phyloP scores from a whole-genome alignment of 805 yeast genomes.

The Ogataea pini region DNA sequence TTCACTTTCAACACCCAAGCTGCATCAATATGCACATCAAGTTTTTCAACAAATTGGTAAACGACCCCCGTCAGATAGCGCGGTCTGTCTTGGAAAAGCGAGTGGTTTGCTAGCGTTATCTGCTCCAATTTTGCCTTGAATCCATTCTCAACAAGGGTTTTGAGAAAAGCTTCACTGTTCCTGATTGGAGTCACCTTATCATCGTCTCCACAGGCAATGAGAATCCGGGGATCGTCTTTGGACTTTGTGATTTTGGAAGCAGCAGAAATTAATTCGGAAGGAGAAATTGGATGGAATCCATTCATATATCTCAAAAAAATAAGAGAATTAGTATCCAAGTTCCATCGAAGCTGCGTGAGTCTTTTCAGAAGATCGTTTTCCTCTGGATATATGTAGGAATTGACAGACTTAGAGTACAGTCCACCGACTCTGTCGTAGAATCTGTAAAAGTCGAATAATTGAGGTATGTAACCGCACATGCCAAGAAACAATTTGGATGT shows the following conservation, averaged over 20 bases:
- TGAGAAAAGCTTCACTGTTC: constrained; percentile 35
- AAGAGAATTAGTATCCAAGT: constrained; percentile 58
- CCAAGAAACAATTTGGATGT: constrained; percentile 26
- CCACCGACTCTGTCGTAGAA: constrained; percentile 65
- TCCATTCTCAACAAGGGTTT: constrained; percentile 30
- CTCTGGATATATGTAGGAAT: constrained; percentile 46
- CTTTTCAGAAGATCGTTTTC: constrained; percentile 40
- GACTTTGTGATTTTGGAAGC: constrained; percentile 39
- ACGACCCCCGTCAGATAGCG: constrained; percentile 63
- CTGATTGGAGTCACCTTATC: constrained; percentile 55
- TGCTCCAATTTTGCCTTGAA: constrained; percentile 38
- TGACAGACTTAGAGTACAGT: constrained; percentile 58
- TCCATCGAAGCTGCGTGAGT: constrained; percentile 67
- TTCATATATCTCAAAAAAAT: constrained; percentile 54
- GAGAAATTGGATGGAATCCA: constrained; percentile 48
- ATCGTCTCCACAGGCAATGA: constrained; percentile 58
- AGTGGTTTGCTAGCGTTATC: constrained; percentile 61
- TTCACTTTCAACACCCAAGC: constrained; percentile 70
- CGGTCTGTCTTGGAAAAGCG: constrained; percentile 62
- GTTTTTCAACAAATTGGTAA: constrained; percentile 53
- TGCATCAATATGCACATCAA: constrained; percentile 54
- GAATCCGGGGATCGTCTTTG: constrained; percentile 40
- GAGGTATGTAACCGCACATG: constrained; percentile 42
- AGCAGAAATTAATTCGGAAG: constrained; percentile 45
- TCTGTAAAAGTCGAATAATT: constrained; percentile 56